Evolutionary conservation across 768 basidiomycete genomes (phyloP).

Genomic region (Tulasnella sp.): DNA sequence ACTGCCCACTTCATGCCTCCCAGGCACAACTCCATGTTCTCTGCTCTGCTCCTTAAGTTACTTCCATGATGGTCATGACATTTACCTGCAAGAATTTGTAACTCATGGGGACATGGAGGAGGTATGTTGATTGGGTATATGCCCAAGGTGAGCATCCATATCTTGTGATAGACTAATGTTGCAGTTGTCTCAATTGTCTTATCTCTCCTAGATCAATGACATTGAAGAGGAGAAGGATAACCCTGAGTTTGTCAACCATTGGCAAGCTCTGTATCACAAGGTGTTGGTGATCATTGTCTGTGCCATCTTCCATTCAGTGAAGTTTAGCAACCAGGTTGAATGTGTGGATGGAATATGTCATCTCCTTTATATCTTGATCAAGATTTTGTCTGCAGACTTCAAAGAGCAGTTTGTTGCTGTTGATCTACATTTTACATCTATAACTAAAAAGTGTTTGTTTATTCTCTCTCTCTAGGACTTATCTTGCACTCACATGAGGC

Average conservation of each 20-base stretch:
- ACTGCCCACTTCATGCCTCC: too few relatives aligned
- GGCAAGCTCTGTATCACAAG: background rate
- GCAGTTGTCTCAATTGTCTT: background rate
- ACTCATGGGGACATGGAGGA: background rate
- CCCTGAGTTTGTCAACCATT: background rate
- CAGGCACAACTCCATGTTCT: too few relatives aligned
- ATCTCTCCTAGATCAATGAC: background rate
- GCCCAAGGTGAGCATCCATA: background rate
- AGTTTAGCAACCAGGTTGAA: background rate
- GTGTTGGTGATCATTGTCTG: background rate
- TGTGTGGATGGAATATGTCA: background rate
- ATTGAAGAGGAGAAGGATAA: background rate
- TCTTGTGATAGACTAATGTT: background rate
- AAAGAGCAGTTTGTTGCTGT: background rate
- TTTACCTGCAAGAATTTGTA: background rate
- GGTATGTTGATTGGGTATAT: background rate
- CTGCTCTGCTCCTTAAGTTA: too few relatives aligned
- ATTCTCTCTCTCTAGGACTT: background rate
- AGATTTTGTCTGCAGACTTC: background rate
- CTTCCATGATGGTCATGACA: too few relatives aligned
- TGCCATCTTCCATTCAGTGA: background rate
- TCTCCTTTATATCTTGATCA: background rate
- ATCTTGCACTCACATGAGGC: background rate
- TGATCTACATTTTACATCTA: background rate
- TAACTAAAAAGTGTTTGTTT: too few relatives aligned